Evolutionary conservation across 768 basidiomycete species (phyloP).

Genomic region (Calocera cornea): DNA sequence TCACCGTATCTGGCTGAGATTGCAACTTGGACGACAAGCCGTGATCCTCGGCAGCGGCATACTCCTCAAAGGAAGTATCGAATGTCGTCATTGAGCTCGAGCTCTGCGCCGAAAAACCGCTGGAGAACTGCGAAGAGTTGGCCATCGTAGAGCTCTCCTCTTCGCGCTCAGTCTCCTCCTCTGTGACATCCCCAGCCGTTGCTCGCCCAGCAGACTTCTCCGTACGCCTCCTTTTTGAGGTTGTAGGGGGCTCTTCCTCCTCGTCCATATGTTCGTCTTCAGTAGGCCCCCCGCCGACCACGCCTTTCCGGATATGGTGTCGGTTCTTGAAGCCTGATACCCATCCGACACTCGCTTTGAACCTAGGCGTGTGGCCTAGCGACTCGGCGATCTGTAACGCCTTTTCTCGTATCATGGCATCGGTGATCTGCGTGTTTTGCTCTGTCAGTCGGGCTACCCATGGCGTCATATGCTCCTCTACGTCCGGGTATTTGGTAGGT

Average conservation of each 20-base stretch:
- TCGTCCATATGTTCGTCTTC: background rate
- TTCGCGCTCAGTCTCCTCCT: background rate
- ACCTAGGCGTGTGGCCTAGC: constrained; percentile 44
- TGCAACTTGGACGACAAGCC: background rate
- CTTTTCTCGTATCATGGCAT: constrained; percentile 48
- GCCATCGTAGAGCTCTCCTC: background rate
- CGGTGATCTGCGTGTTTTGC: constrained; percentile 40
- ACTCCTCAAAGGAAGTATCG: background rate
- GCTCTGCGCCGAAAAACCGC: background rate
- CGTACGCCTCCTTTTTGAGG: background rate
- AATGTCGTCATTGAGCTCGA: background rate
- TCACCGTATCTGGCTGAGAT: background rate
- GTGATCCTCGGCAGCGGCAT: background rate
- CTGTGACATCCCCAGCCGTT: background rate
- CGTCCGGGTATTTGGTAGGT: constrained; percentile 65
- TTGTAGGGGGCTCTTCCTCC: background rate
- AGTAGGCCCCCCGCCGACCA: background rate
- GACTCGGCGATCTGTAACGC: constrained; percentile 51
- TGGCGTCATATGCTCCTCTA: constrained; percentile 50
- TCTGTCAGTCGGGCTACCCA: constrained; percentile 41
- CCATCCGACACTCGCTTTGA: constrained; percentile 90
- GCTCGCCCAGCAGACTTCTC: background rate
- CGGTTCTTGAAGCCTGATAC: constrained; percentile 84
- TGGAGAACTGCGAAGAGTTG: background rate
- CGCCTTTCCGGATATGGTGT: constrained; percentile 55